Base-by-base conservation (phyloP, 2,329 filamentous ascomycete species). In the Penicillium sp. region DNA sequence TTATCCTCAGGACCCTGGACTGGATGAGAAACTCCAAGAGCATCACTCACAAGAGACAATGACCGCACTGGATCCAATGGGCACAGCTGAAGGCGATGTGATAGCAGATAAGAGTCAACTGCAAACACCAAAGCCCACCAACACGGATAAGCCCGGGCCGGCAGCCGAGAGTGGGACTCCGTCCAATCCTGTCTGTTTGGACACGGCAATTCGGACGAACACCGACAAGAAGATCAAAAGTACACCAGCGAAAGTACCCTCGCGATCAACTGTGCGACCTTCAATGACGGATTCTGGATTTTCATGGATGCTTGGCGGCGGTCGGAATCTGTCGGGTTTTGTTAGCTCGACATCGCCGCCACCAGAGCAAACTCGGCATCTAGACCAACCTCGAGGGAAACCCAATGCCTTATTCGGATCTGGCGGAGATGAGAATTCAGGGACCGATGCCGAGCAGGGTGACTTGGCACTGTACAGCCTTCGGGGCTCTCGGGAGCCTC, bases 261-360 rank as follows among this genome's bases (percentile, higher is more conserved):
- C 58, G 32, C 67, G 65, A 41, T 59, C 66, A 42, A 49, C 47
- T 39, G 54, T 65, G 9, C 74, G 77, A 38, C 72, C 76, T 45
- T 74, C 76, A 35, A 60, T 80, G 45, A 70, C 74, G 34, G 70
- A 79, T 46, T 74, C 78, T 16, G 76, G 76, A 23, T 79, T 79
- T 53, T 78, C 78, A 11, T 80, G 78, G 74, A 79, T 80, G 76
- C 69, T 80, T 35, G 78, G 76, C 34, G 74, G 77, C 42, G 70
- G 70, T 53, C 69, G 73, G 39, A 72, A 72, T 47, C 69, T 76
- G 26, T 77, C 75, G 9, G 73, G 70, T 29, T 79, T 79, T 65
- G 75, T 79, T 39, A 74, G 72, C 47, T 73, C 75, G 14, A 73
- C 70, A 16, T 76, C 76, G n/a, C 67, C 70, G 27, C 71, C 74